phyloP scores from a whole-genome alignment of 257 asterid species.

The Verbena officinalis region DNA sequence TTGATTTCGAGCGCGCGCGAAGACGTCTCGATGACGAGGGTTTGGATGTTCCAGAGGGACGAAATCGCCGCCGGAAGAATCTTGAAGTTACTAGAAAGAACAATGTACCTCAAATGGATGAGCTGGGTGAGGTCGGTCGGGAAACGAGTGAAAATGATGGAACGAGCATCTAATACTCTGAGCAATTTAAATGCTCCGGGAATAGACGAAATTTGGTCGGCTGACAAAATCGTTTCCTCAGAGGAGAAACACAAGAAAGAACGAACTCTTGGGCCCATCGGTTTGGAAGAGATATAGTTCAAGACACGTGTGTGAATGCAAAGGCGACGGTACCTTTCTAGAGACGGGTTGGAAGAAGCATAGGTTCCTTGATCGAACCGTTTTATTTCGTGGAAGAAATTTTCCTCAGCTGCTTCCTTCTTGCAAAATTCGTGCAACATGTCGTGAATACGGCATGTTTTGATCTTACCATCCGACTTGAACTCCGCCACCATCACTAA shows the following conservation, averaged over 20 bases:
- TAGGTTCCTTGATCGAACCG: slow-evolving; percentile 42
- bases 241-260: slow-evolving; percentile 53
- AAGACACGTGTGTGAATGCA: slow-evolving; percentile 50
- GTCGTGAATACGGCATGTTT: slow-evolving; percentile 59
- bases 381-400: slow-evolving; percentile 48
- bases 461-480: slow-evolving; percentile 44
- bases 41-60: slow-evolving; percentile 58
- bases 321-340: slow-evolving; percentile 50
- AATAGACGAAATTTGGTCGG: slow-evolving; percentile 42
- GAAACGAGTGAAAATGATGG: slow-evolving; percentile 46
- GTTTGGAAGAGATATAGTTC: slow-evolving; percentile 42
- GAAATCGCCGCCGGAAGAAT: slow-evolving; percentile 45
- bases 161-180: slow-evolving; percentile 50
- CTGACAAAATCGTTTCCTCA: slow-evolving; percentile 38
- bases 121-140: slow-evolving; percentile 45
- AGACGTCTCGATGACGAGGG: slow-evolving; percentile 47
- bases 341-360: slow-evolving; percentile 34
- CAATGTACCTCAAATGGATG: slow-evolving; percentile 57
- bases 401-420: slow-evolving; percentile 44
- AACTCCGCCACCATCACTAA: slow-evolving; percentile 44
- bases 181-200: slow-evolving; percentile 54
- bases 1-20: slow-evolving; percentile 43
- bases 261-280: slow-evolving; percentile 50
- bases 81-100: slow-evolving; percentile 41
- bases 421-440: slow-evolving; percentile 57